phyloP scores from a whole-genome alignment of 1,284 basidiomycete species.

The Singerocomus rubriflavus region DNA sequence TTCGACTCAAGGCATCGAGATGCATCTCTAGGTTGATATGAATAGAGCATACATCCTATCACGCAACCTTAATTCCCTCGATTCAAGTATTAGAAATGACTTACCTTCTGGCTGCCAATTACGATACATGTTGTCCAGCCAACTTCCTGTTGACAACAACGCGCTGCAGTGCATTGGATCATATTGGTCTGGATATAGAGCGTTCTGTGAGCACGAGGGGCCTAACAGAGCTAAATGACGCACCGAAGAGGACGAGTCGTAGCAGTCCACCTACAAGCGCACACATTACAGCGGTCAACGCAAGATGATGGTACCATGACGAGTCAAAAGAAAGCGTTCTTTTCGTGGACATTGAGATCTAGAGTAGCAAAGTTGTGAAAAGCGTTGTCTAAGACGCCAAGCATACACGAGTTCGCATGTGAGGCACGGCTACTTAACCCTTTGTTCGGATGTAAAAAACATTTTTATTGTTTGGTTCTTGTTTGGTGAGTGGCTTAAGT shows the following conservation, averaged over 20 bases:
- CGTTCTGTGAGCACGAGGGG: constrained; percentile 1
- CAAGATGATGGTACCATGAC: constrained; percentile 52
- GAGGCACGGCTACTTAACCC: no score
- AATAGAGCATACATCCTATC: constrained; percentile 73
- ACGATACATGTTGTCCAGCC: constrained; percentile 64
- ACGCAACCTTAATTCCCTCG: constrained; percentile 9
- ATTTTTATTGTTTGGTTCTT: no score
- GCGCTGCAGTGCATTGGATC: constrained; percentile 75
- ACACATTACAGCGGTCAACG: constrained; percentile 38
- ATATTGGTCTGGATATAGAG: constrained; percentile 49
- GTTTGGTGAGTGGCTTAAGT: no score
- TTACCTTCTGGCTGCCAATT: constrained; percentile 87
- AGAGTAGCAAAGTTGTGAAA: background rate
- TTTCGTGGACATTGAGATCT: constrained; percentile 24
- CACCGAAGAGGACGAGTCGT: constrained; percentile 49
- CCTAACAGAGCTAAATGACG: constrained; percentile 18
- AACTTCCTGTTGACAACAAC: constrained; percentile 69
- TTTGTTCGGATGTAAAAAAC: no score
- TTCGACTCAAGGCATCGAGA: constrained; percentile 51
- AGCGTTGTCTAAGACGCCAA: background rate
- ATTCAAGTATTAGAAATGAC: constrained; percentile 17
- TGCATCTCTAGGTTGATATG: constrained; percentile 56
- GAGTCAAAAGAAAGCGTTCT: constrained; percentile 42
- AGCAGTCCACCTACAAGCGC: constrained; percentile 44
- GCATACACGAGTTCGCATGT: no score